Evolutionary conservation across 2,329 filamentous ascomycete species (phyloP).

Genomic region (Colletotrichum aenigma): DNA sequence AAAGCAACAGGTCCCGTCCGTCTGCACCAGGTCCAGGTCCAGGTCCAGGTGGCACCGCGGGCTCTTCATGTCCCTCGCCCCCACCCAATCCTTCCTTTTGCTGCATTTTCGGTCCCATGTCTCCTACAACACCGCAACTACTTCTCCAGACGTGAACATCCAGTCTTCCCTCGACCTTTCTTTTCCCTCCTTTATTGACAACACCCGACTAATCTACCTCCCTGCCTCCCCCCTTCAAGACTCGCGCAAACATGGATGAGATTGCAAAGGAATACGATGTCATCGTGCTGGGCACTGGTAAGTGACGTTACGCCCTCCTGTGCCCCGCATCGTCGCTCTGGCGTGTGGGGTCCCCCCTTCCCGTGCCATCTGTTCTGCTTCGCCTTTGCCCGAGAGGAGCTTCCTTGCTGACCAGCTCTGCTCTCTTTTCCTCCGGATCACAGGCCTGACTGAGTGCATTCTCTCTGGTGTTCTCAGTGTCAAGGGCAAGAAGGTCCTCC

Average conservation of each 20-base stretch:
- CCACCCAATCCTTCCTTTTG: constrained; percentile 15
- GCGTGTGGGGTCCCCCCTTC: constrained; percentile 15
- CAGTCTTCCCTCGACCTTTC: background rate
- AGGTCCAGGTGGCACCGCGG: constrained; percentile 12
- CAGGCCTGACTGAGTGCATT: constrained; percentile 98
- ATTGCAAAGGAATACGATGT: constrained; percentile 99
- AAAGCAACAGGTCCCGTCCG: background rate
- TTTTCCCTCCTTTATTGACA: constrained; percentile 4
- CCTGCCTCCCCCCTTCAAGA: background rate
- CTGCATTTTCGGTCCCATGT: constrained; percentile 19
- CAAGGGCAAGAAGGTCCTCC: constrained; percentile 98
- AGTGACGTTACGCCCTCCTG: constrained; percentile 37
- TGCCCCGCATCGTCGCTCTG: constrained; percentile 29
- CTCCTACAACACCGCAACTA: constrained; percentile 18
- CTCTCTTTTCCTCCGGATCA: constrained; percentile 24
- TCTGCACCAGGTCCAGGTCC: background rate
- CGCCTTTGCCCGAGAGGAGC: constrained; percentile 25
- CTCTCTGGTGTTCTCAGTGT: constrained; percentile 97
- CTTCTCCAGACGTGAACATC: constrained; percentile 15
- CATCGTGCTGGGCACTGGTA: constrained; percentile 97
- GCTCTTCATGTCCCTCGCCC: background rate
- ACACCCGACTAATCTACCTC: background rate
- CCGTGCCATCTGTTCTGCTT: background rate
- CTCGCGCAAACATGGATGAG: constrained; percentile 79
- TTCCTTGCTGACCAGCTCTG: constrained; percentile 25